These are phyloP conservation scores for Chlorella vulgaris DNA, from an alignment of 139 green algal species.

Conservation along the genomic window DNA sequence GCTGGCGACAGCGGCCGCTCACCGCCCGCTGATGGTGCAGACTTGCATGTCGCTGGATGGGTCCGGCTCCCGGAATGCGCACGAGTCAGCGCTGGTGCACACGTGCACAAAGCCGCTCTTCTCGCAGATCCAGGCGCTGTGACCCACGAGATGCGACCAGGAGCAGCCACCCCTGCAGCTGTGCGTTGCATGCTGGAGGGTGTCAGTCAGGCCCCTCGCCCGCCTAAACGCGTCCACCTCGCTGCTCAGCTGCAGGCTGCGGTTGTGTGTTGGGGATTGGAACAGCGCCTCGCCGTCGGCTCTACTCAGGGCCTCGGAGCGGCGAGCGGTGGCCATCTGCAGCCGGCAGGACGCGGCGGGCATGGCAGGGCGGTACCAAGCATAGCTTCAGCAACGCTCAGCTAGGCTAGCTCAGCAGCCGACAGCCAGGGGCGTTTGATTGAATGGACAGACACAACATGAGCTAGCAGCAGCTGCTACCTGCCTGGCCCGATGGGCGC, in stretches of 20 bases:
- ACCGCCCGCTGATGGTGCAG: slow-evolving; percentile 37
- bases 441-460: too few species aligned
- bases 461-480: too few species aligned
- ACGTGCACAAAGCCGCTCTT: slow-evolving; percentile 37
- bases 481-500: background rate
- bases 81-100: slow-evolving; percentile 34
- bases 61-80: slow-evolving; percentile 1
- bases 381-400: background rate
- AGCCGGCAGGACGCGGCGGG: background rate
- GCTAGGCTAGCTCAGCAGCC: too few species aligned
- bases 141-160: slow-evolving; percentile 5
- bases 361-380: background rate
- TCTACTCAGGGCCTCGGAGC: slow-evolving; percentile 14
- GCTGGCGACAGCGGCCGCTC: too few species aligned
- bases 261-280: background rate
- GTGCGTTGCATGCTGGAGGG: background rate
- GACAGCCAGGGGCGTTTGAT: too few species aligned
- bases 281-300: slow-evolving; percentile 1
- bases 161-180: slow-evolving; percentile 14
- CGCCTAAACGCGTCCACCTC: slow-evolving; percentile 30
- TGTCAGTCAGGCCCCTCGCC: slow-evolving; percentile 3
- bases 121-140: slow-evolving; percentile 24
- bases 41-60: slow-evolving; percentile 5
- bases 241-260: background rate
- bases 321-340: slow-evolving; percentile 30